phyloP scores from a whole-genome alignment of 2,329 filamentous ascomycete genomes.

The Ascochyta viciae-villosae region DNA sequence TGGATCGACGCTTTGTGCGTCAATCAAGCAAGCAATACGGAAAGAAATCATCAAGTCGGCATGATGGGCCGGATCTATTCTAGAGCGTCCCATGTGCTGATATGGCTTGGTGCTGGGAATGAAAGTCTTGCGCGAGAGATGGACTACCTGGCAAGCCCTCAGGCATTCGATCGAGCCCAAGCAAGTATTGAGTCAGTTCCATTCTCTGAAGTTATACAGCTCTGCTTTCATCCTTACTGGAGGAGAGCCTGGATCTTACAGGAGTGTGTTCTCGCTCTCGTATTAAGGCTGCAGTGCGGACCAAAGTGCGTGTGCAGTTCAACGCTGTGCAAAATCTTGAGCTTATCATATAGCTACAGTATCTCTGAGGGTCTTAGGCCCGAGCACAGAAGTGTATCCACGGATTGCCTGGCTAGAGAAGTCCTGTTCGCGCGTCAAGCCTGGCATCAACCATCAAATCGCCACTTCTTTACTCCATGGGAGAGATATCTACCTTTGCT shows the following conservation, averaged over 20 bases:
- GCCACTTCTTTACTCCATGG: too few relatives aligned
- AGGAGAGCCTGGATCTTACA: background rate
- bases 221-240: background rate
- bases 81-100: background rate
- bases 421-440: too few relatives aligned
- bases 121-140: too few relatives aligned
- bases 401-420: too few relatives aligned
- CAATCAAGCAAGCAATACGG: constrained; percentile 4
- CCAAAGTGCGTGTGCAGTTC: background rate
- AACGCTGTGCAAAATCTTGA: too few relatives aligned
- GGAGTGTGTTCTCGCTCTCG: background rate
- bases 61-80: constrained; percentile 15
- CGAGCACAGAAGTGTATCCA: too few relatives aligned
- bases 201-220: background rate
- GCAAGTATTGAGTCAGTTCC: background rate
- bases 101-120: constrained; percentile 1
- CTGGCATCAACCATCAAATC: too few relatives aligned
- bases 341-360: too few relatives aligned
- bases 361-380: too few relatives aligned
- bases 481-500: background rate
- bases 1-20: constrained; percentile 23
- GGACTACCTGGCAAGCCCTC: too few relatives aligned
- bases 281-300: background rate
- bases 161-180: background rate
- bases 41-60: constrained; percentile 13